Evolutionary conservation across 2,329 filamentous ascomycete genomes (phyloP).

Genomic region (Orbilia javanica): DNA sequence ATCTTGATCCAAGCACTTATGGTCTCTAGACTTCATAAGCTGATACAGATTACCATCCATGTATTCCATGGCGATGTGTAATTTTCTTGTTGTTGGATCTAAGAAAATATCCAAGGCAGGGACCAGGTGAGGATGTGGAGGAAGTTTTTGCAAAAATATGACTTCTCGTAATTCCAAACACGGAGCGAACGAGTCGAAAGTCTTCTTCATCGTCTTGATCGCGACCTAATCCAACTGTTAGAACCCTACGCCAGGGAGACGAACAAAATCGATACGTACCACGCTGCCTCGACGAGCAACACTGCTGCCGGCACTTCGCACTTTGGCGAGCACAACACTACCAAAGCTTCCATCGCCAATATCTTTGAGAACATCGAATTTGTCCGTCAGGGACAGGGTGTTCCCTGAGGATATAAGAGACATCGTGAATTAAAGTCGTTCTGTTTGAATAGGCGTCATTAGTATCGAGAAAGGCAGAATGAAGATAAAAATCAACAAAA

Average conservation of each 20-base stretch:
- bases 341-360: conserved; percentile 99
- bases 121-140: conserved; percentile 90
- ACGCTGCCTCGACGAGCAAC: conserved; percentile 91
- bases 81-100: conserved; percentile 93
- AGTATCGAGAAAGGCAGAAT: conserved; percentile 19
- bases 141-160: conserved; percentile 91
- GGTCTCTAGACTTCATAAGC: conserved; percentile 97
- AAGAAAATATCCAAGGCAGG: conserved; percentile 98
- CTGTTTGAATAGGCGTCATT: conserved; percentile 34
- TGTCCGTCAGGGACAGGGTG: conserved; percentile 81
- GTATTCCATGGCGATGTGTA: conserved; percentile 99
- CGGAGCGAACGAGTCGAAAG: conserved; percentile 89
- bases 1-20: conserved; percentile 88
- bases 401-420: conserved; percentile 64
- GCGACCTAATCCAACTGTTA: conserved; percentile 75
- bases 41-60: conserved; percentile 99
- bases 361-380: conserved; percentile 97
- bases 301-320: conserved; percentile 87
- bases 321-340: conserved; percentile 90
- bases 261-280: conserved; percentile 71
- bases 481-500: conserved; percentile 34
- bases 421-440: conserved; percentile 52
- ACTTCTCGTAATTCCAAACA: conserved; percentile 96
- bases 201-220: conserved; percentile 99
- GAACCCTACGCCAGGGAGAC: background rate